These are phyloP conservation scores for Penicillium sp. DNA, from an alignment of 2,329 filamentous ascomycete genomes.

Conservation along the genomic window DNA sequence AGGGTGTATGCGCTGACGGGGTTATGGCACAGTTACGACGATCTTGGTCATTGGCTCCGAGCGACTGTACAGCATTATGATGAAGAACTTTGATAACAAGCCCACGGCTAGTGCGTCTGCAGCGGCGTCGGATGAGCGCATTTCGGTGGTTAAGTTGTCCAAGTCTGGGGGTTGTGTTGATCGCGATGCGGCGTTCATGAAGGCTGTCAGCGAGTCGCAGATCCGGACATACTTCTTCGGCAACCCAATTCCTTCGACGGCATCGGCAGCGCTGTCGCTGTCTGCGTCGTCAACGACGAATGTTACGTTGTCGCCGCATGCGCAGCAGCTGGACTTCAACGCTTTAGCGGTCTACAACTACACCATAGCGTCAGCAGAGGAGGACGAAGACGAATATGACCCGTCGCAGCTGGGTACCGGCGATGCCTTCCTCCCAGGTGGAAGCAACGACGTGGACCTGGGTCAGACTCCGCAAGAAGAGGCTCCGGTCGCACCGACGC, in stretches of 20 bases:
- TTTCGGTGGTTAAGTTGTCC: slow-evolving; percentile 68
- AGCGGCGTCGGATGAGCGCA: slow-evolving; percentile 51
- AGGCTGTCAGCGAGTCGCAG: slow-evolving; percentile 61
- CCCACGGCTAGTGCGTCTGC: slow-evolving; percentile 40
- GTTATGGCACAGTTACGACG: slow-evolving; percentile 65
- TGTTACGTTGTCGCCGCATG: slow-evolving; percentile 80
- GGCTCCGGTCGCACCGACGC: too few relatives aligned
- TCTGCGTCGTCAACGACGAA: too few relatives aligned
- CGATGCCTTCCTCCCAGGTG: slow-evolving; percentile 32
- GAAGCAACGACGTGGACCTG: too few relatives aligned
- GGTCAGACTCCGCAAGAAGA: too few relatives aligned
- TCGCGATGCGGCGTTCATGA: slow-evolving; percentile 64
- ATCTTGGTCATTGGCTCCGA: slow-evolving; percentile 76
- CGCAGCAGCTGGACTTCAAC: slow-evolving; percentile 71
- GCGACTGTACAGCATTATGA: slow-evolving; percentile 64
- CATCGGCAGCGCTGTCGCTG: too few relatives aligned
- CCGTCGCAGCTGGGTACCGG: slow-evolving; percentile 27
- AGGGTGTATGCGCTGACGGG: too few relatives aligned
- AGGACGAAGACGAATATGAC: slow-evolving; percentile 44
- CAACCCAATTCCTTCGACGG: slow-evolving; percentile 45
- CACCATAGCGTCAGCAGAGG: slow-evolving; percentile 48
- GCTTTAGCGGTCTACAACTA: slow-evolving; percentile 65
- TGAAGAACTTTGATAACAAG: slow-evolving; percentile 55
- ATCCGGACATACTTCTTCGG: slow-evolving; percentile 96
- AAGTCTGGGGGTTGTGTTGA: slow-evolving; percentile 79